These are phyloP conservation scores for Rauvolfia tetraphylla DNA, from an alignment of 257 asterid species.

Conservation along the genomic window DNA sequence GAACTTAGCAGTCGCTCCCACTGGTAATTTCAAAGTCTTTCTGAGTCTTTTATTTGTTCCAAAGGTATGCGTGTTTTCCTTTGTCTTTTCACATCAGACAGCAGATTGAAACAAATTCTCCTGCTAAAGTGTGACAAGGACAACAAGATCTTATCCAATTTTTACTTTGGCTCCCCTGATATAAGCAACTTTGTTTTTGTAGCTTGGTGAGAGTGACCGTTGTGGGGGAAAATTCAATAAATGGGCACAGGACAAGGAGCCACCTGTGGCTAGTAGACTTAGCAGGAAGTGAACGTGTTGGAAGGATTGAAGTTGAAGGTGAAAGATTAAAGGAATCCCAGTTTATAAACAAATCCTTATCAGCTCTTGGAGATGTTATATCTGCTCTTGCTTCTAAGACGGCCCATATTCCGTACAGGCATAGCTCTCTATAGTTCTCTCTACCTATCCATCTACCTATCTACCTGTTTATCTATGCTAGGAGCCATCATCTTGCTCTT, in stretches of 20 bases:
- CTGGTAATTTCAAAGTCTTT: slow-evolving; percentile 47
- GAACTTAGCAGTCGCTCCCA: slow-evolving; percentile 98
- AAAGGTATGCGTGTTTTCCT: not conserved
- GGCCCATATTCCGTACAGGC: slow-evolving; percentile 80
- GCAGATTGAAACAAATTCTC: not conserved
- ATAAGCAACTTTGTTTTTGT: slow-evolving; percentile 17
- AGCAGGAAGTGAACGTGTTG: slow-evolving; percentile 98
- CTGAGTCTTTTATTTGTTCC: not conserved
- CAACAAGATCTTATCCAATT: not conserved
- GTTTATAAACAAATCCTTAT: slow-evolving; percentile 84
- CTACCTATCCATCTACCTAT: slow-evolving; percentile 12
- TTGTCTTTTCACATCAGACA: not conserved
- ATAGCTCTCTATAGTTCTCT: slow-evolving; percentile 21
- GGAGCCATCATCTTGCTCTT: slow-evolving; percentile 3
- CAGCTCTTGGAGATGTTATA: slow-evolving; percentile 94
- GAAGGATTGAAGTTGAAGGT: slow-evolving; percentile 91
- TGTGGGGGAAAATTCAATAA: slow-evolving; percentile 65
- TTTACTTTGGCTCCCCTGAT: not conserved
- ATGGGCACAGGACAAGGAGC: slow-evolving; percentile 86
- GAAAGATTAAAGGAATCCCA: slow-evolving; percentile 94
- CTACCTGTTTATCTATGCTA: not conserved
- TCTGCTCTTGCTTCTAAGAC: slow-evolving; percentile 91
- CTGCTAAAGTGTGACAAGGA: not conserved
- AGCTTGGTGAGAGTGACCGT: slow-evolving; percentile 93
- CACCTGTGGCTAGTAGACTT: slow-evolving; percentile 96